Base-by-base conservation (phyloP, 2,329 filamentous ascomycete species). In the Mariannaea elegans region DNA sequence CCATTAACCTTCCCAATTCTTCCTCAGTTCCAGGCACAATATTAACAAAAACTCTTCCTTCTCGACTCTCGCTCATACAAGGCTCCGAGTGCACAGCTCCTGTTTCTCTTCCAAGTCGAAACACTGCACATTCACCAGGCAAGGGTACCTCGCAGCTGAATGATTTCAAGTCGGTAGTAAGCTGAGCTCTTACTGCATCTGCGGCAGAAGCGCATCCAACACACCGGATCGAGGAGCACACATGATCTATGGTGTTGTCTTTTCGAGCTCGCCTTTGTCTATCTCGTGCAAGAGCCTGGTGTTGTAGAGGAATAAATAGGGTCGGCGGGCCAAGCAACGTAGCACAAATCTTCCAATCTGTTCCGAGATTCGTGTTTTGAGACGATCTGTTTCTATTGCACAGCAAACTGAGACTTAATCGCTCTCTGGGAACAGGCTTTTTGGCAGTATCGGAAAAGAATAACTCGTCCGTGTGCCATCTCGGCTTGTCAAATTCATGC, bases 381-480 rank as follows among this genome's bases (percentile, higher is more conserved):
- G n/a, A n/a, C n/a, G 2, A 18, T 38, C 5, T 14, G 6, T 7
- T 12, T 31, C 5, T 57, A 41, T 5, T 55, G 18, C 0, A 62
- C 14, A 59, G 64, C 0, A 67, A 29, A 1, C 64, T 62, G 12
- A 67, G 9, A 0, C 62, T n/a, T n/a, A n/a, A n/a, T n/a, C 10
- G 0, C 58, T 64, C 0, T 65, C 65, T 6, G 59, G 64, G 2
- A 68, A n/a, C n/a, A n/a, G n/a, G 56, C 21, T 56, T 55, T 10
- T 66, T 65, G 4, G 58, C 61, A 7, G 49, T 55, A 19, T 66
- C 47, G 46, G 59, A 59, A 60, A 77, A 84, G 67, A 83, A 83
- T 14, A 80, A 68, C 55, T 84, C 80, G 61, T 84, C 81, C 0
- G 79, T 79, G 59, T 84, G 81, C 81, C 81, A 83, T 45, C 81